These are phyloP conservation scores for Bertia moriformis DNA, from an alignment of 2,329 filamentous ascomycete species.

Conservation along the genomic window DNA sequence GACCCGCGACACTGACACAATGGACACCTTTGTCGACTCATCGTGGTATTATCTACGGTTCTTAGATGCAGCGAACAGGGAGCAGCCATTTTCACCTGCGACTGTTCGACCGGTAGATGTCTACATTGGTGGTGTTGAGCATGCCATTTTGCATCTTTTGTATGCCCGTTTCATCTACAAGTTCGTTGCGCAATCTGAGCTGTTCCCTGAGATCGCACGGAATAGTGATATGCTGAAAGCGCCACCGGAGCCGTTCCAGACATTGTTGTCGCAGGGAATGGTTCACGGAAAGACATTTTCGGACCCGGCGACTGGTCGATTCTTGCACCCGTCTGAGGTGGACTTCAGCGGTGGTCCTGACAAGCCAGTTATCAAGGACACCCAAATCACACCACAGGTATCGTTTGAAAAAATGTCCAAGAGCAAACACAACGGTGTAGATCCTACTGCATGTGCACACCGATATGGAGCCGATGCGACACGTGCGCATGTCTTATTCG, in stretches of 20 bases:
- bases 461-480: constrained; percentile 49
- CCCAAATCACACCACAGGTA: constrained; percentile 26
- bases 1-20: constrained; percentile 52
- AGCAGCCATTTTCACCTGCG: constrained; percentile 26
- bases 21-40: constrained; percentile 59
- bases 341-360: constrained; percentile 25
- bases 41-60: constrained; percentile 55
- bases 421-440: constrained; percentile 54
- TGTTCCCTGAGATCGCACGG: constrained; percentile 11
- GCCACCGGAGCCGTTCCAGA: constrained; percentile 41
- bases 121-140: constrained; percentile 52
- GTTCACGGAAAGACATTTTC: constrained; percentile 51
- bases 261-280: constrained; percentile 52
- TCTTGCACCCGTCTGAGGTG: constrained; percentile 42
- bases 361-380: constrained; percentile 30
- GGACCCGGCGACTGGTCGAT: constrained; percentile 42
- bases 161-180: constrained; percentile 57
- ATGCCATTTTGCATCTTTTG: constrained; percentile 53
- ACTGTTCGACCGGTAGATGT: constrained; percentile 42
- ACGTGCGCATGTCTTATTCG: constrained; percentile 50
- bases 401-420: constrained; percentile 59
- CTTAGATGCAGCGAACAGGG: constrained; percentile 33
- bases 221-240: constrained; percentile 14
- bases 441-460: constrained; percentile 37
- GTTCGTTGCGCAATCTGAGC: constrained; percentile 30